phyloP scores from a whole-genome alignment of 129 eudicot species.

The Artemisia argyi region DNA sequence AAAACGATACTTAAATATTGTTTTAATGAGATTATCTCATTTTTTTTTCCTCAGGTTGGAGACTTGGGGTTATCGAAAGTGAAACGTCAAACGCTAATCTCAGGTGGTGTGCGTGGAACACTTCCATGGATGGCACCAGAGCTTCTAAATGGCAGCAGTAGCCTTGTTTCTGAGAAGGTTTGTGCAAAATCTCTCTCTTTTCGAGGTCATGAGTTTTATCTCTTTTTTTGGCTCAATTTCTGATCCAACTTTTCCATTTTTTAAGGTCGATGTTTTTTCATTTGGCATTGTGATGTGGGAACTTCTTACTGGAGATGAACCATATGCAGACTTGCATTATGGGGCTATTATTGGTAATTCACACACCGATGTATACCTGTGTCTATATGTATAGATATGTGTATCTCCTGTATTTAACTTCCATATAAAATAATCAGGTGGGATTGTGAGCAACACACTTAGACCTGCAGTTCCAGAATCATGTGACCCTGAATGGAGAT shows the following conservation, averaged over 20 bases:
- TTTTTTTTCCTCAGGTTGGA: constrained; percentile 61
- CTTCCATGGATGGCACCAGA: constrained; percentile 99
- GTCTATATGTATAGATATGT: neutral
- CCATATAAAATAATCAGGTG: constrained; percentile 44
- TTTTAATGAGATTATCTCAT: too few relatives aligned
- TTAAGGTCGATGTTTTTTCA: constrained; percentile 91
- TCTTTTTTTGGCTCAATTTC: neutral
- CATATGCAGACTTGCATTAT: constrained; percentile 82
- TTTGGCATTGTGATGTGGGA: constrained; percentile 95
- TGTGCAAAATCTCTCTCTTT: neutral
- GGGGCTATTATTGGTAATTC: constrained; percentile 90
- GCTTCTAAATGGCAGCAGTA: constrained; percentile 93
- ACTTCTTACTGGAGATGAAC: constrained; percentile 94
- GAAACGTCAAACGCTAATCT: constrained; percentile 85
- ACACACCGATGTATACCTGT: neutral
- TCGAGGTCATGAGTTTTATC: neutral
- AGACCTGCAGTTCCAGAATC: constrained; percentile 82
- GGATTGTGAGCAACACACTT: constrained; percentile 93
- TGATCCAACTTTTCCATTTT: neutral
- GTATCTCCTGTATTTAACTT: neutral
- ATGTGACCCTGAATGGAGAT: constrained; percentile 86
- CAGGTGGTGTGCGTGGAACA: constrained; percentile 97
- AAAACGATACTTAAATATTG: neutral
- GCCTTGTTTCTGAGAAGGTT: constrained; percentile 95
- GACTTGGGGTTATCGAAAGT: constrained; percentile 96